phyloP scores from a whole-genome alignment of 2,329 filamentous ascomycete genomes.

The Diaporthe nobilis region DNA sequence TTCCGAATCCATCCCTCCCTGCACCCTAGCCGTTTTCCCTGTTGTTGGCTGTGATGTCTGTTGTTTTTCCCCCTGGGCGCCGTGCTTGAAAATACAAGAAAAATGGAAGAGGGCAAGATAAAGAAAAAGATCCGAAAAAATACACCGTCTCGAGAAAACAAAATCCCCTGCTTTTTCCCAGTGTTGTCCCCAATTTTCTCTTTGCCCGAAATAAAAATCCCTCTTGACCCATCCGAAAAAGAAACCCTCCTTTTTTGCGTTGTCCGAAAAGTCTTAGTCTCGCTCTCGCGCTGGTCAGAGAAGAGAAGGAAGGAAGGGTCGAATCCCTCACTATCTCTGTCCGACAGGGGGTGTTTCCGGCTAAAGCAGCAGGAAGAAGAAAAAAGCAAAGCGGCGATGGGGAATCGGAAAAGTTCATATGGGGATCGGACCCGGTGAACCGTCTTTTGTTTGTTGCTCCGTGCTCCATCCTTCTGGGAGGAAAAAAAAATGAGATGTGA shows the following conservation, averaged over 20 bases:
- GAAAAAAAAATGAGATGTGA: background rate
- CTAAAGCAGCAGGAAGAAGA: conserved; percentile 23
- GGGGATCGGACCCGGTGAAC: conserved; percentile 40
- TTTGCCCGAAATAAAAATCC: conserved; percentile 14
- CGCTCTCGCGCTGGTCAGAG: conserved; percentile 1
- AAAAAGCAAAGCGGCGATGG: conserved; percentile 33
- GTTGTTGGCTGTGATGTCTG: conserved; percentile 28
- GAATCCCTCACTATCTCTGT: background rate
- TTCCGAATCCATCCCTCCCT: conserved; percentile 23
- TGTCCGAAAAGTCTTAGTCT: conserved; percentile 7
- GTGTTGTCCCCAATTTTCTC: conserved; percentile 7
- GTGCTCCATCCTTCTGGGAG: conserved; percentile 36
- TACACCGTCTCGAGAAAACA: conserved; percentile 3
- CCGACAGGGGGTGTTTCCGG: conserved; percentile 12
- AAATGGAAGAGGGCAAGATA: conserved; percentile 33
- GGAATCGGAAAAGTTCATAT: conserved; percentile 25
- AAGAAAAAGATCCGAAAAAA: conserved; percentile 7
- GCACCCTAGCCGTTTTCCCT: conserved; percentile 33
- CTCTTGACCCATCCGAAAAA: conserved; percentile 22
- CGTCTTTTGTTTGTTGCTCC: conserved; percentile 40
- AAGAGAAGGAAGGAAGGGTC: background rate
- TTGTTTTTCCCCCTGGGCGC: conserved; percentile 24
- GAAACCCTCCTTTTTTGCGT: conserved; percentile 4
- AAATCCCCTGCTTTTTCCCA: conserved; percentile 28
- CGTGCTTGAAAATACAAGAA: conserved; percentile 33